Base-by-base conservation (phyloP, 2,329 filamentous ascomycete genomes). In the Achaetomium macrosporum region DNA sequence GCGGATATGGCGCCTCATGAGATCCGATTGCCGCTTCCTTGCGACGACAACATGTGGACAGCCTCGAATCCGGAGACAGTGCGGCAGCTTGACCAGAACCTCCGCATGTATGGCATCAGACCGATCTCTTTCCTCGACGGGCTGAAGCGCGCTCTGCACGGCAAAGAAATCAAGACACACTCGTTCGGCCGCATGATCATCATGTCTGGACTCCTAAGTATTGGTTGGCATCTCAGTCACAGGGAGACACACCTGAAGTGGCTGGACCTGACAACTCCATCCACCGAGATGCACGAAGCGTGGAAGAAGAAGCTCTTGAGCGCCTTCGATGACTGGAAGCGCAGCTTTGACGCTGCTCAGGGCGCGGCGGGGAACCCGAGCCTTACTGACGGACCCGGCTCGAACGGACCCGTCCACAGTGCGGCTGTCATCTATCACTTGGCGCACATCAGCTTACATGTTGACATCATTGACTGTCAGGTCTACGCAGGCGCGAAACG, bases 1-100 rank as follows among this genome's bases (percentile, higher is more conserved):
- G 89, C 89, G 0, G 88, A 91, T 56, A 95, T 96, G 89, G 87
- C 90, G 1, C 88, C 90, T 1, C 88, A 95, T 63, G 90, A 96
- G 68, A 87, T 96, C 71, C 83, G 88, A 5, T 75, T 96, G 5
- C 88, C 88, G 0, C 73, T 96, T 5, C 90, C 90, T 0, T 96
- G 90, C 65, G 90, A 95, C 63, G 90, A 96, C 68, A 81, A 84
- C 2, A 71, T 95, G 2, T 96, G 91, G 90, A 85, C 85, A 12
- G 90, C 90, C 2, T 84, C 83, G 1, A 91, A 81, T 61, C 86
- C 87, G 16, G 83, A 85, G 2, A 85, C 86, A 59, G 88, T 93
- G 35, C 85, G 85, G 13, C 79, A 86, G 31, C 81, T 91, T 15
- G 89, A 96, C 63, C 79, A 83, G 7, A 88, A 82, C 59, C 75